Percentiles rank a stretch among this genome's conserved stretches.
These are phyloP conservation scores for Boletus patriciae DNA, from an alignment of 768 basidiomycete genomes.

Conservation along the genomic window DNA sequence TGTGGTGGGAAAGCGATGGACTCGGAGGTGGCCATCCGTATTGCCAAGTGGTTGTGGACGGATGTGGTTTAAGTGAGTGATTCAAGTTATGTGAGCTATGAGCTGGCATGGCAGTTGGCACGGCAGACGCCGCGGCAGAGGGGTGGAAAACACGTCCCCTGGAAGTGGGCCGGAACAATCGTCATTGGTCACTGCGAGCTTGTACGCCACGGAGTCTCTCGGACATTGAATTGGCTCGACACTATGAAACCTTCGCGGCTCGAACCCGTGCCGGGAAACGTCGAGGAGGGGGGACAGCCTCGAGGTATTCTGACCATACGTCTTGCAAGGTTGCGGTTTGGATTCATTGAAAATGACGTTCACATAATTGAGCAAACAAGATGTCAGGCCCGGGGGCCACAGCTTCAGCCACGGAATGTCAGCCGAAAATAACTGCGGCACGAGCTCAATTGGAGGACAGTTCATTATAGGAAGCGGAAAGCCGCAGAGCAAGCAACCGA, in stretches of 20 bases:
- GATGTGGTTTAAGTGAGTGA: conserved; percentile 17
- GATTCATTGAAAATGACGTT: background rate
- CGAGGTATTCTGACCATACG: conserved; percentile 9
- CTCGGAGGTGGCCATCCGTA: conserved; percentile 10
- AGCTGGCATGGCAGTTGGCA: conserved; percentile 16
- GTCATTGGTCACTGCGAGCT: conserved; percentile 2
- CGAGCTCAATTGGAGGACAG: conserved; percentile 19
- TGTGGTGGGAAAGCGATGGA: conserved; percentile 19
- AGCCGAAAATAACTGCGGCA: conserved; percentile 17
- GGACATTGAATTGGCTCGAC: conserved; percentile 30
- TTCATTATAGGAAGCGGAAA: conserved; percentile 29
- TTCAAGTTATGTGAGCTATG: background rate
- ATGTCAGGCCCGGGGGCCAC: conserved; percentile 13
- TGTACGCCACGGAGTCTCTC: conserved; percentile 31
- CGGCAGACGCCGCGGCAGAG: background rate
- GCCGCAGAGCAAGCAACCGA: conserved; percentile 21
- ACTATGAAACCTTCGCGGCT: conserved; percentile 32
- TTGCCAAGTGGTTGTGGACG: conserved; percentile 5
- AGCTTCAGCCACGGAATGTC: conserved; percentile 6
- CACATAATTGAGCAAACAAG: conserved; percentile 3
- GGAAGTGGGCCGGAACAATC: background rate
- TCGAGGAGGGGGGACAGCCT: conserved; percentile 5
- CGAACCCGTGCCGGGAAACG: background rate
- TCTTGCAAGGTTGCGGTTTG: conserved; percentile 8
- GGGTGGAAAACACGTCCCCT: background rate